These are phyloP conservation scores for Erodium moschatum DNA, from an alignment of 441 rosid genomes.

Conservation along the genomic window DNA sequence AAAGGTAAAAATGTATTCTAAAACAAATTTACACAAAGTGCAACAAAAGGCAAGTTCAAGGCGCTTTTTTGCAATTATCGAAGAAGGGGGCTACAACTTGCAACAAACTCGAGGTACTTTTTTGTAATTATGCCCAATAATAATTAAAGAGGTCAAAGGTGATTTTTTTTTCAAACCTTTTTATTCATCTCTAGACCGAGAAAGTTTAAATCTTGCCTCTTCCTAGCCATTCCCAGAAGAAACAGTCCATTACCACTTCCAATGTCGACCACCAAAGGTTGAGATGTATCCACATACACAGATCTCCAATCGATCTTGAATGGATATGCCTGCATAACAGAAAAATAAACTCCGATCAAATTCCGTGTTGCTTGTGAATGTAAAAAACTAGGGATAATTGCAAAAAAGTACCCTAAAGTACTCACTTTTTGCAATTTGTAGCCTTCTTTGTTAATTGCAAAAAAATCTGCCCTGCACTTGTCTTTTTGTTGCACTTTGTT, in stretches of 20 bases:
- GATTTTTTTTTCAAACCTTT: conserved; percentile 32
- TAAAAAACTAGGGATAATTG: neutral
- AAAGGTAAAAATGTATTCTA: too few relatives aligned
- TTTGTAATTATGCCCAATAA: neutral
- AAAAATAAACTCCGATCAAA: neutral
- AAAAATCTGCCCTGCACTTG: too few relatives aligned
- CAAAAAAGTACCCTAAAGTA: too few relatives aligned
- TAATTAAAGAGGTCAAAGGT: conserved; percentile 13
- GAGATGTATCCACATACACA: conserved; percentile 35
- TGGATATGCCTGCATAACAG: conserved; percentile 52
- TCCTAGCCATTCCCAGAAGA: conserved; percentile 54
- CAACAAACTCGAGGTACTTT: too few relatives aligned
- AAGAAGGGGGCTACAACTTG: too few relatives aligned
- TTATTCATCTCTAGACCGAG: conserved; percentile 62
- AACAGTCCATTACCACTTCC: conserved; percentile 71
- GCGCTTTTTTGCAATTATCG: too few relatives aligned
- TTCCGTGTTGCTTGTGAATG: conserved; percentile 7
- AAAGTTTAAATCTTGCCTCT: conserved; percentile 48
- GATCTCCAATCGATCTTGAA: conserved; percentile 45
- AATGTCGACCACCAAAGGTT: conserved; percentile 57
- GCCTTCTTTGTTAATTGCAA: too few relatives aligned
- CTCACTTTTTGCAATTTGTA: too few relatives aligned
- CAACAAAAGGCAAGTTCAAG: too few relatives aligned
- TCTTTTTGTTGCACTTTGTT: too few relatives aligned
- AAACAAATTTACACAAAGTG: too few relatives aligned